Conservation (phyloP, 1,284 basidiomycete genomes). For the Microbotryomycetes sp. region DNA sequence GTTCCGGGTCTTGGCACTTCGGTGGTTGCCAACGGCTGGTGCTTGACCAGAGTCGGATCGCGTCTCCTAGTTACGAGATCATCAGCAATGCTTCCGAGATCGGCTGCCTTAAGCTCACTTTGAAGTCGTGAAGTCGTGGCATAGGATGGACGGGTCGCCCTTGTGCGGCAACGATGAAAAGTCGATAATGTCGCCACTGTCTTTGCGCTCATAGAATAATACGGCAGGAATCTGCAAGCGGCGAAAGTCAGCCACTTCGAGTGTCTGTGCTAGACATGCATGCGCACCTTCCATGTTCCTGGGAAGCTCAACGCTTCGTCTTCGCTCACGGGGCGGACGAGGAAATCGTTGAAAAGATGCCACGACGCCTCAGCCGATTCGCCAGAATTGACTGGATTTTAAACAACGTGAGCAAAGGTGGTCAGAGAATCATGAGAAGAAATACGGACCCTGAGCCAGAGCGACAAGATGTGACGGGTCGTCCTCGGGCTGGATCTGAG, state of each 20-base stretch:
- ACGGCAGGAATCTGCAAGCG: constrained; percentile 68
- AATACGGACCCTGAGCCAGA: constrained; percentile 61
- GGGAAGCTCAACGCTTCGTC: constrained; percentile 81
- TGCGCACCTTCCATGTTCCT: constrained; percentile 76
- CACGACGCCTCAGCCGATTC: constrained; percentile 53
- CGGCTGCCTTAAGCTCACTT: constrained; percentile 48
- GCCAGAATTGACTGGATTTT: constrained; percentile 53
- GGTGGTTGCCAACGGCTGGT: constrained; percentile 60
- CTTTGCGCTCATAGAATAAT: constrained; percentile 73
- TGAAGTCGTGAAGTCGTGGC: constrained; percentile 78
- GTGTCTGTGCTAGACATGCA: neutral
- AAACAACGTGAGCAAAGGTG: neutral
- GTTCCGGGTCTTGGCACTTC: constrained; percentile 79
- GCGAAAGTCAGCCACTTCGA: neutral
- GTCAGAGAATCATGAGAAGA: neutral
- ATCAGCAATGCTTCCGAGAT: neutral
- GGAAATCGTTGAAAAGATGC: constrained; percentile 97
- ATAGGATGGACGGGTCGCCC: constrained; percentile 67
- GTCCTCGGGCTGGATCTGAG: constrained; percentile 71
- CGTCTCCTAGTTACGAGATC: constrained; percentile 54
- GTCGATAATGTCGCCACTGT: constrained; percentile 55
- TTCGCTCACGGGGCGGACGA: constrained; percentile 74
- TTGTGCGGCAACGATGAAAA: constrained; percentile 58
- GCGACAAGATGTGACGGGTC: constrained; percentile 81
- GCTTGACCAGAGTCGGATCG: constrained; percentile 63